Evolutionary conservation across 208 protist species (phyloP), one percentile per base, ranked within the genome.

Genomic region (Histomonas meleagridis): DNA sequence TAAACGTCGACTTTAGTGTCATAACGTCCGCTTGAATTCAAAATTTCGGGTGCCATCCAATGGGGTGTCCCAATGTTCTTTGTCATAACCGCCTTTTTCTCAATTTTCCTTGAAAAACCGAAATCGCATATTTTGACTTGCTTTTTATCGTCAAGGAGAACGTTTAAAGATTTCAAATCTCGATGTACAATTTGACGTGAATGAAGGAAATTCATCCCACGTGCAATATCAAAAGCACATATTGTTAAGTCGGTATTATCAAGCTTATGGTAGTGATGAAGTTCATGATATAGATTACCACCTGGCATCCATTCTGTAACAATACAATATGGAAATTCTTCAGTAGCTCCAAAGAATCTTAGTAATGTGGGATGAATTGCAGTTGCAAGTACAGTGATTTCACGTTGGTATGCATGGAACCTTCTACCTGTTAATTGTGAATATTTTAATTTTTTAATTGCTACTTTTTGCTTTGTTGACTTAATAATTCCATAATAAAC

Each of bases 261-360:
- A 12, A 48, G 28, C 16, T 16, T 12, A n/a, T 86, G 43, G 9
- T 51, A 18, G 1, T 14, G 4, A 38, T 86, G 40, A 16, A 69
- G 9, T 10, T 70, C 32, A 18, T 91, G 49, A 48, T 70, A 65
- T 14, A 91, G 21, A 16, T 32, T 55, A 32, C 86, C 86, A 26
- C 86, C 86, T 0, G 18, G 53, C 86, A 91, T 91, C 53, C 55
- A 91, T 91, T 91, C 86, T 32, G 55, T 91, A 5, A 91, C 16
- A 69, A 91, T 69, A 16, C 86, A 91, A 62, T 69, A 91, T 14
- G 86, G 86, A 32, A 46, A 16, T 5, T 40, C 38, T 32, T 86
- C 76, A 35, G 76, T 86, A 10, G 76, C 76, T 55, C 76, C 76
- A 57, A 86, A 18, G 18, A 86, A 86, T 0, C 46, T 46, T 38